phyloP scores from a whole-genome alignment of 148 eudicot genomes.

The Gaultheria prostrata region DNA sequence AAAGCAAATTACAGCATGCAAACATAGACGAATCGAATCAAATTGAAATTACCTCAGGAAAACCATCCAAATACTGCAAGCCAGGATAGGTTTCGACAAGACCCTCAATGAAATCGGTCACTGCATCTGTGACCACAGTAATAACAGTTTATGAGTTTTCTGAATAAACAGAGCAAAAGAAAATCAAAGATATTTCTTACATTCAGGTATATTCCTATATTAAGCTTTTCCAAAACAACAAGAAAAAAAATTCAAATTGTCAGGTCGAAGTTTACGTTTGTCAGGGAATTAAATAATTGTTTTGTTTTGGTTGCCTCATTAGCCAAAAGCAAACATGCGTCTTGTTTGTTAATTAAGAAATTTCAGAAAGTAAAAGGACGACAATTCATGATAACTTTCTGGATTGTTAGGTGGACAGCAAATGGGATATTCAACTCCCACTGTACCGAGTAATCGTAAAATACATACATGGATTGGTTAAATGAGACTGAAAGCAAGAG shows the following conservation, averaged over 20 bases:
- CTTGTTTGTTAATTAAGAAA: neutral
- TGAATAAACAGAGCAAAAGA: neutral
- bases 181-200: neutral
- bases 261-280: neutral
- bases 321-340: neutral
- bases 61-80: slow-evolving; percentile 94
- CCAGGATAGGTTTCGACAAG: slow-evolving; percentile 93
- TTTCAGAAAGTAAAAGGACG: neutral
- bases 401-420: neutral
- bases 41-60: slow-evolving; percentile 63
- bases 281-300: too few relatives aligned
- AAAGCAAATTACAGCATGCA: neutral
- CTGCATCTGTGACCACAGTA: slow-evolving; percentile 58
- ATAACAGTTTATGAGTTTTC: neutral
- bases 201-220: neutral
- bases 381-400: neutral
- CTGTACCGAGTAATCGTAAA: neutral
- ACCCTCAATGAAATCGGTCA: slow-evolving; percentile 94
- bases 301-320: neutral
- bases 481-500: neutral
- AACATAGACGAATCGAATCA: neutral
- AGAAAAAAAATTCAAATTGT: neutral
- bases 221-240: neutral
- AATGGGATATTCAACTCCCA: too few relatives aligned
- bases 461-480: neutral